Evolutionary conservation across 805 yeast species (phyloP).

Genomic region (Candida pseudofarinosa): DNA sequence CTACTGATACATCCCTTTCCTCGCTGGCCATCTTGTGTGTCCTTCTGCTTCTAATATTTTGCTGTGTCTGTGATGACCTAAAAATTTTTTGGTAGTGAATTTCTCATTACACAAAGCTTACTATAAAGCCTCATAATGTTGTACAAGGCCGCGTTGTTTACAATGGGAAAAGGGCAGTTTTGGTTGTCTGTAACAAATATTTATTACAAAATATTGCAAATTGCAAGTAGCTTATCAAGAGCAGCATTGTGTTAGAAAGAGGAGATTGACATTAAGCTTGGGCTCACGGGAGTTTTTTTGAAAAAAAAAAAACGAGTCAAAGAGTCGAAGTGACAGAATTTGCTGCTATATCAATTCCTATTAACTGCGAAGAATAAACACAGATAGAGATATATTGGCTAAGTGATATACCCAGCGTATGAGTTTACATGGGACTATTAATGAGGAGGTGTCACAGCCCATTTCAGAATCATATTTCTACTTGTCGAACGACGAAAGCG

Average conservation of each 20-base stretch:
- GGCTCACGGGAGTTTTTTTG: background rate
- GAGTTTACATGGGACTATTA: conserved; percentile 4
- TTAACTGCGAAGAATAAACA: background rate
- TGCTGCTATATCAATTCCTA: conserved; percentile 3
- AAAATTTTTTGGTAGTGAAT: background rate
- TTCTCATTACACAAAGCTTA: conserved; percentile 1
- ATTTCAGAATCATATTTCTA: conserved; percentile 28
- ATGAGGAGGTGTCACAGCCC: conserved; percentile 21
- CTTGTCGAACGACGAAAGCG: conserved; percentile 19
- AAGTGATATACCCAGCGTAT: conserved; percentile 1
- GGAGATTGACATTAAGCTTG: background rate
- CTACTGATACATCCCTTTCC: conserved; percentile 17
- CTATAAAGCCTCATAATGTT: background rate
- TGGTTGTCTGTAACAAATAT: background rate
- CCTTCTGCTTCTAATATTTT: background rate
- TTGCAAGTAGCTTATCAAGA: background rate
- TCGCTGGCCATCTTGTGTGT: conserved; percentile 18
- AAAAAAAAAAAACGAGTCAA: too few relatives aligned
- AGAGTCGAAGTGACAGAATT: background rate
- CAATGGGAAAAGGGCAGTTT: background rate
- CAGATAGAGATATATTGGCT: background rate
- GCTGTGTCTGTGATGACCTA: background rate
- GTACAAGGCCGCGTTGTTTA: conserved; percentile 1
- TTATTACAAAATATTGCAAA: background rate
- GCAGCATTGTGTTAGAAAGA: background rate